Evolutionary conservation across 495 filamentous ascomycete species (phyloP).

Genomic region (Talaromyces nanjingensis): DNA sequence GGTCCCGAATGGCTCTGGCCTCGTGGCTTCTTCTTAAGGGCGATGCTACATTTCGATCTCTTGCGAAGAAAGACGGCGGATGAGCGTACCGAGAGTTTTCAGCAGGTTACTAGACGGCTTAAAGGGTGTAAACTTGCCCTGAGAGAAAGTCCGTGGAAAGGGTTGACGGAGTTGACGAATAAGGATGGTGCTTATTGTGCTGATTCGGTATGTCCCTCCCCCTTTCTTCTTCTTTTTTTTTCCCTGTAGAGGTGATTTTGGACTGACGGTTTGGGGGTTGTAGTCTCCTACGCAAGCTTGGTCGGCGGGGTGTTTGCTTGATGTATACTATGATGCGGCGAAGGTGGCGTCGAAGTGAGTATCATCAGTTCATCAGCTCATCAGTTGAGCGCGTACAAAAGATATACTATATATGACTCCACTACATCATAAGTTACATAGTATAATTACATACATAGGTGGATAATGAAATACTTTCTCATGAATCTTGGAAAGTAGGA

Average conservation of each 20-base stretch:
- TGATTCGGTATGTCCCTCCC: constrained; percentile 67
- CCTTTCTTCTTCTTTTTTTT: too few species aligned
- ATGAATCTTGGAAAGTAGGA: too few species aligned
- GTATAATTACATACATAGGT: too few species aligned
- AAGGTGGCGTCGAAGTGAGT: neutral
- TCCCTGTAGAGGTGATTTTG: too few species aligned
- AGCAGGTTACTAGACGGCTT: constrained; percentile 83
- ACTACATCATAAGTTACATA: too few species aligned
- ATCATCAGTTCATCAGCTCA: too few species aligned
- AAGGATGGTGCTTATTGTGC: constrained; percentile 73
- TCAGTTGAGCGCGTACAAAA: too few species aligned
- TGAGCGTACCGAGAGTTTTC: constrained; percentile 75
- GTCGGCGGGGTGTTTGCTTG: constrained; percentile 89
- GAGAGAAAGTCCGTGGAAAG: constrained; percentile 73
- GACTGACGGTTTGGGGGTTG: neutral
- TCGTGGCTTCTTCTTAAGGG: constrained; percentile 87
- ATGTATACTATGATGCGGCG: constrained; percentile 67
- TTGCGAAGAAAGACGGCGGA: constrained; percentile 55
- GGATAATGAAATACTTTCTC: too few species aligned
- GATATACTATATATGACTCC: too few species aligned
- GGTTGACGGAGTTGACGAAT: constrained; percentile 89
- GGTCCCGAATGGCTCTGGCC: constrained; percentile 99
- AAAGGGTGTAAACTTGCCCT: constrained; percentile 77
- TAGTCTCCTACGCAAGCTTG: constrained; percentile 91
- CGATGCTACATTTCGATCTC: constrained; percentile 84